Evolutionary conservation across 305 asterid genomes (phyloP).

Genomic region (Plantago coronopus): DNA sequence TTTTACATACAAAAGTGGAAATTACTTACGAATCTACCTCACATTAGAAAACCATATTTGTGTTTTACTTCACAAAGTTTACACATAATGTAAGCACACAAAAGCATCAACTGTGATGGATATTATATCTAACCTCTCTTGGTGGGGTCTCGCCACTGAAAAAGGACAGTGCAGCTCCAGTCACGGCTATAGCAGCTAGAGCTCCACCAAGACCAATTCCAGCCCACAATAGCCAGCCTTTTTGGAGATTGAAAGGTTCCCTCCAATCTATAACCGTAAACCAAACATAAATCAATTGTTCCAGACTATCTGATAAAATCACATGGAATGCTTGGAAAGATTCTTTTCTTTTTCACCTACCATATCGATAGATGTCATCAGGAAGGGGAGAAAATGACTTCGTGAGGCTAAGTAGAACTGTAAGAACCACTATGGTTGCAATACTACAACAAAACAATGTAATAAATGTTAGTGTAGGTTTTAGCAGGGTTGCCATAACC

Average conservation of each 20-base stretch:
- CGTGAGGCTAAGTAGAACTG: conserved; percentile 75
- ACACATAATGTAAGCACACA: conserved; percentile 2
- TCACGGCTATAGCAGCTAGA: conserved; percentile 59
- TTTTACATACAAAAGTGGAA: too few species aligned
- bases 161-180: conserved; percentile 66
- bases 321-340: not conserved
- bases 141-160: conserved; percentile 71
- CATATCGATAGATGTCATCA: conserved; percentile 81
- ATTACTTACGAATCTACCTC: too few species aligned
- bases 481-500: too few species aligned
- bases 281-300: conserved; percentile 14
- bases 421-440: conserved; percentile 75
- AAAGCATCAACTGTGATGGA: conserved; percentile 13
- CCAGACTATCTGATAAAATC: not conserved
- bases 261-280: conserved; percentile 48
- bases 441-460: conserved; percentile 46
- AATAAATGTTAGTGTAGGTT: too few species aligned
- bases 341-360: conserved; percentile 31
- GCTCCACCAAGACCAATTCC: conserved; percentile 89
- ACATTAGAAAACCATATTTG: too few species aligned
- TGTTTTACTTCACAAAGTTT: conserved; percentile 1
- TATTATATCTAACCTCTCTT: conserved; percentile 67
- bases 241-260: conserved; percentile 76
- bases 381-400: conserved; percentile 83
- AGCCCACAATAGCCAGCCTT: conserved; percentile 93